phyloP scores from a whole-genome alignment of 2,329 filamentous ascomycete genomes.

The Pseudogymnoascus sp. region DNA sequence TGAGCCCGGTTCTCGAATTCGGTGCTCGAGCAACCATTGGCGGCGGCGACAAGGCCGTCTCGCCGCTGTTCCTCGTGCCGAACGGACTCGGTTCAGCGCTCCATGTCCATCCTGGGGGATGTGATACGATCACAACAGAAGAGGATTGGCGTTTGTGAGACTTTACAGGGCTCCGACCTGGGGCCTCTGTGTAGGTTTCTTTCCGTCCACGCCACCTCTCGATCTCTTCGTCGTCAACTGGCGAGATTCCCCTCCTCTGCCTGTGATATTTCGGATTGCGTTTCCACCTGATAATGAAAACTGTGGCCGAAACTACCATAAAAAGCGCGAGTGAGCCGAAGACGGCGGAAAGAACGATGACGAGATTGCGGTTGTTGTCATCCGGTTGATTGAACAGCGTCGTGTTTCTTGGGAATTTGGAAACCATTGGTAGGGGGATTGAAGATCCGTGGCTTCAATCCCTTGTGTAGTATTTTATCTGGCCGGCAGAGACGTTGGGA shows the following conservation, averaged over 20 bases:
- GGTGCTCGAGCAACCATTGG: conserved; percentile 51
- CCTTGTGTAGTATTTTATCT: background rate
- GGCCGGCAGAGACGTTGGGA: background rate
- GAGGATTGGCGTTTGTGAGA: conserved; percentile 9
- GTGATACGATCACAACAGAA: conserved; percentile 1
- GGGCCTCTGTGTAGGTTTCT: conserved; percentile 16
- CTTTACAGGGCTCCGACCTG: conserved; percentile 19
- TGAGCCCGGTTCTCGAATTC: conserved; percentile 53
- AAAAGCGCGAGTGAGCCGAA: background rate
- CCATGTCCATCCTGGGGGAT: background rate
- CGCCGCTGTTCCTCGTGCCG: conserved; percentile 24
- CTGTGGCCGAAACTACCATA: background rate
- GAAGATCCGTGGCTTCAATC: conserved; percentile 3
- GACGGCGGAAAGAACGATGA: background rate
- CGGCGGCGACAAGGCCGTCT: conserved; percentile 18
- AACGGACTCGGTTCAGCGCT: conserved; percentile 11
- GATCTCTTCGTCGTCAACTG: conserved; percentile 58
- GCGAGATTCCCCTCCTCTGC: conserved; percentile 41
- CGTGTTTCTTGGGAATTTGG: background rate
- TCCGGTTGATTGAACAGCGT: background rate
- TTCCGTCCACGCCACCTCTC: conserved; percentile 43
- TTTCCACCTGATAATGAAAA: background rate
- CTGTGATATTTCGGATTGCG: background rate
- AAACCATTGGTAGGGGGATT: conserved; percentile 1
- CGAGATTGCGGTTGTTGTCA: background rate